Evolutionary conservation across 768 basidiomycete genomes (phyloP), one percentile per base, ranked within the genome.

Genomic region (Pisolithus albus): DNA sequence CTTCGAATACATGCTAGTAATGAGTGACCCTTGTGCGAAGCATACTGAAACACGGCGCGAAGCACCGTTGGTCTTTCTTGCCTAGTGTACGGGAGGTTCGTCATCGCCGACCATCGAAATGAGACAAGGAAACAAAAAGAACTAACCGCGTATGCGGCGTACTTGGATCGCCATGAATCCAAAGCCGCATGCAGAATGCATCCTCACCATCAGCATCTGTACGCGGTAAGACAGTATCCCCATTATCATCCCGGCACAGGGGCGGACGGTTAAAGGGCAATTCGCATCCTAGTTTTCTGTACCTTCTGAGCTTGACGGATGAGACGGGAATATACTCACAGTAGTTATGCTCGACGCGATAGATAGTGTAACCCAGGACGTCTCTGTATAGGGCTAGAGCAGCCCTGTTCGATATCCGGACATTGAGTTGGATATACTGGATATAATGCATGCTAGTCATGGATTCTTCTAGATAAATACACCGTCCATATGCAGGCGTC

Each of bases 191-290:
- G 16, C 58, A 37, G 1, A 46, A 46, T 10, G 65, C 67, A 16
- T 66, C 65, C 47, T 66, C 65, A 0, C 41, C 49, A 21, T 66
- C 67, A 7, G 44, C 42, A 48, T 67, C 67, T 68, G 46, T 21
- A 49, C 6, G 10, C 26, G 21, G 26, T 28, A 28, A 15, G 5
- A 7, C 26, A 5, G n/a, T 13, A 24, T 26, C 16, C 7, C 43
- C 24, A 28, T 45, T 8, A 41, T 16, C 23, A n/a, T 26, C 7
- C 24, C 43, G 28, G 9, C 24, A 45, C 13, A 45, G 28, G 28
- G 4, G 13, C 11, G 23, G 23, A 24, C 30, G 19, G 39, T 40
- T 30, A 21, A 43, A 10, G 37, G 23, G 46, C 23, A 37, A 46
- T 3, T 1, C 11, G 13, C 34, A 34, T 34, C 34, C 34, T 34